Conservation (phyloP, 768 basidiomycete genomes). For the Russula brevipes region DNA sequence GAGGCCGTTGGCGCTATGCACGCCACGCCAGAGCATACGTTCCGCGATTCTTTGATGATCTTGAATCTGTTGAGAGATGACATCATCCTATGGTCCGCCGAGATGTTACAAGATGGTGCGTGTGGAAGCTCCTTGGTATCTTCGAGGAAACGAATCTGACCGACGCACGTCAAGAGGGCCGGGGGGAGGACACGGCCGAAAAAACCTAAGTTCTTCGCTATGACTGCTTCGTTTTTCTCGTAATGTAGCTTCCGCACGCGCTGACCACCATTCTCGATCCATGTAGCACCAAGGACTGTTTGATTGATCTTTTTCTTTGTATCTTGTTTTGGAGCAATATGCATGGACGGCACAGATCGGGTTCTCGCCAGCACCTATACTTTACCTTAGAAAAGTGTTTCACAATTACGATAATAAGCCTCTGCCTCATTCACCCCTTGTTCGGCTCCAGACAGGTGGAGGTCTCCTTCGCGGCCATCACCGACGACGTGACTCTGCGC, state of each 20-base stretch:
- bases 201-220: neutral
- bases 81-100: slow-evolving; percentile 77
- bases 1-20: slow-evolving; percentile 60
- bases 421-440: too few species aligned
- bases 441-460: too few species aligned
- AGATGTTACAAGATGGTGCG: slow-evolving; percentile 49
- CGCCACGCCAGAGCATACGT: slow-evolving; percentile 41
- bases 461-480: too few species aligned
- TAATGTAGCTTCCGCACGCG: slow-evolving; percentile 9
- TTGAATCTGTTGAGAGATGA: slow-evolving; percentile 80
- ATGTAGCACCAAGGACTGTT: slow-evolving; percentile 14
- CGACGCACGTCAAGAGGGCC: slow-evolving; percentile 1
- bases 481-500: too few species aligned
- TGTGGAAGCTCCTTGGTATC: neutral
- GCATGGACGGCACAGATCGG: neutral
- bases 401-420: too few species aligned
- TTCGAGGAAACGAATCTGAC: neutral
- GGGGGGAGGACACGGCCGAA: slow-evolving; percentile 1
- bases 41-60: slow-evolving; percentile 79
- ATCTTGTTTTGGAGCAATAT: neutral
- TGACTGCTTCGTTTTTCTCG: neutral
- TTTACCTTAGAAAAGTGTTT: neutral
- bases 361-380: neutral
- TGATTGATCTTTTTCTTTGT: neutral
- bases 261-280: neutral